These are phyloP conservation scores for Hansenula sp. DNA, from an alignment of 1,139 yeast species.

Conservation along the genomic window DNA sequence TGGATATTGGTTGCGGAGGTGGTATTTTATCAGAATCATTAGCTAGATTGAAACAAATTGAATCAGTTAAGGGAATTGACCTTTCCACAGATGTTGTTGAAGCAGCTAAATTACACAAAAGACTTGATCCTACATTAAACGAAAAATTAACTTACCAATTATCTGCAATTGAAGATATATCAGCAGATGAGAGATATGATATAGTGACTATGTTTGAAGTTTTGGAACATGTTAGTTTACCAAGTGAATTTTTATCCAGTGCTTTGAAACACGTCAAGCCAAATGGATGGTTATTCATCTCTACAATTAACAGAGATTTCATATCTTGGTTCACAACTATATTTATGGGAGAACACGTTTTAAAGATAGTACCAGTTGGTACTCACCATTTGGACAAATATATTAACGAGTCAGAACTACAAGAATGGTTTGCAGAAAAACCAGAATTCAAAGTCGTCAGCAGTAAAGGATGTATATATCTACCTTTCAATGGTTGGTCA, in stretches of 20 bases:
- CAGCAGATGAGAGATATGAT: constrained; percentile 49
- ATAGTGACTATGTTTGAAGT: constrained; percentile 89
- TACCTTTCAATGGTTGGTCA: constrained; percentile 86
- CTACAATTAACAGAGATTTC: constrained; percentile 87
- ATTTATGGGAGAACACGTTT: constrained; percentile 77
- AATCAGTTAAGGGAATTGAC: constrained; percentile 75
- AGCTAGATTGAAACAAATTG: constrained; percentile 67
- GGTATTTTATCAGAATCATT: constrained; percentile 86
- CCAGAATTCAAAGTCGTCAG: constrained; percentile 49
- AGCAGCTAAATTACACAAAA: constrained; percentile 71
- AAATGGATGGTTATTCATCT: constrained; percentile 82
- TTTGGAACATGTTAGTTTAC: constrained; percentile 89
- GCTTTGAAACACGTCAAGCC: constrained; percentile 67
- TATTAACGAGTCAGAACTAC: constrained; percentile 70
- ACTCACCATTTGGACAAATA: constrained; percentile 88
- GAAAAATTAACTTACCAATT: constrained; percentile 55
- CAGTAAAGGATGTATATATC: constrained; percentile 73
- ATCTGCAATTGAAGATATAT: constrained; percentile 56
- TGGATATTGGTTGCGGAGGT: constrained; percentile 98
- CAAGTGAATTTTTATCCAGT: constrained; percentile 62
- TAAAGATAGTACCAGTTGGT: constrained; percentile 82
- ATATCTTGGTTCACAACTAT: constrained; percentile 94
- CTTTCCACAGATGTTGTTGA: constrained; percentile 75
- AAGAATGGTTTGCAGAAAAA: constrained; percentile 53
- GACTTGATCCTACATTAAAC: constrained; percentile 57